phyloP scores from a whole-genome alignment of 108 stramenopile species.

The Seminavis robusta region DNA sequence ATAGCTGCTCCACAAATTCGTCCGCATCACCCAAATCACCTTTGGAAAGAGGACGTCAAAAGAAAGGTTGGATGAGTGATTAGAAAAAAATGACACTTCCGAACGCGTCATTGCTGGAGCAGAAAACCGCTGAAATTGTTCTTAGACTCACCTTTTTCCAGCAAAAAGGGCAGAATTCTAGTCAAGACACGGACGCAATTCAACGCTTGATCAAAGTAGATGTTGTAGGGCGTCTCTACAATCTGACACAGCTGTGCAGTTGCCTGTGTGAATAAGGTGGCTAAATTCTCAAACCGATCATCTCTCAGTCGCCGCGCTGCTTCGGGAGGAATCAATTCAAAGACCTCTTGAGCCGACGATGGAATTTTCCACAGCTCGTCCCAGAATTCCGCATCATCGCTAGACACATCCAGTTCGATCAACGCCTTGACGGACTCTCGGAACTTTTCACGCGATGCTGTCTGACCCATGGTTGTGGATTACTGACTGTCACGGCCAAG shows the following conservation, averaged over 20 bases:
- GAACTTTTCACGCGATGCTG: conserved; percentile 87
- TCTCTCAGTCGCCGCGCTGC: conserved; percentile 62
- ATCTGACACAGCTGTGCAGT: conserved; percentile 94
- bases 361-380: conserved; percentile 93
- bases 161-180: conserved; percentile 84
- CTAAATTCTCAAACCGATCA: conserved; percentile 80
- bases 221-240: conserved; percentile 92
- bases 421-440: conserved; percentile 70
- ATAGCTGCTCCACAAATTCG: conserved; percentile 74
- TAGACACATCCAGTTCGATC: conserved; percentile 65
- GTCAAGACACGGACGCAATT: conserved; percentile 92
- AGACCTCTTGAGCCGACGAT: conserved; percentile 79
- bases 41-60: conserved; percentile 6
- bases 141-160: conserved; percentile 70
- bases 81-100: background rate
- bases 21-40: conserved; percentile 79
- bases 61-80: background rate
- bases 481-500: background rate
- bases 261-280: conserved; percentile 89
- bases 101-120: background rate
- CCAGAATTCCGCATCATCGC: conserved; percentile 91
- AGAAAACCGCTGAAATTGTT: background rate
- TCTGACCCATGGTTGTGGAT: conserved; percentile 75
- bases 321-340: conserved; percentile 81
- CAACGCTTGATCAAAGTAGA: conserved; percentile 91